phyloP scores from a whole-genome alignment of 2,329 filamentous ascomycete genomes.

The Didymella exigua region DNA sequence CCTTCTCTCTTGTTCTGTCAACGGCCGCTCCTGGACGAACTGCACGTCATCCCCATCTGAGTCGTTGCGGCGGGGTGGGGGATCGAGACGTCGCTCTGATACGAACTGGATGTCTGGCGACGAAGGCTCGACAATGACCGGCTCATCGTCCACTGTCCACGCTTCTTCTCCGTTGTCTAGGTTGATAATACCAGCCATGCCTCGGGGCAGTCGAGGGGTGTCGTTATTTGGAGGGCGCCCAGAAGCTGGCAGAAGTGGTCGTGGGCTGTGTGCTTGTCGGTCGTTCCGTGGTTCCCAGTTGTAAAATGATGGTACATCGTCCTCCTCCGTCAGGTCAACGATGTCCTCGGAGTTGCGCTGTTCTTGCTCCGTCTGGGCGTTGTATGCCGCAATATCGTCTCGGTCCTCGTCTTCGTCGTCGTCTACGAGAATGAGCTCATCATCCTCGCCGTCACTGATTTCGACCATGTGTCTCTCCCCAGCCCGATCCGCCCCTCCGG shows the following conservation, averaged over 20 bases:
- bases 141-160: constrained; percentile 25
- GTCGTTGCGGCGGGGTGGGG: constrained; percentile 15
- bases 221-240: constrained; percentile 1
- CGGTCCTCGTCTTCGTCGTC: constrained; percentile 12
- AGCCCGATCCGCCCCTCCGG: background rate
- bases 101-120: constrained; percentile 59
- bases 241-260: background rate
- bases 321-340: constrained; percentile 44
- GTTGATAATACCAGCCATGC: constrained; percentile 51
- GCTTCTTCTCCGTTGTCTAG: constrained; percentile 43
- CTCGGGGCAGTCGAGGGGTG: constrained; percentile 43
- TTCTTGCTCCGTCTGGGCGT: constrained; percentile 20
- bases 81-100: constrained; percentile 38
- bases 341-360: constrained; percentile 22
- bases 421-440: constrained; percentile 3
- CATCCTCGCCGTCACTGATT: constrained; percentile 13
- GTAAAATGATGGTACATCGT: constrained; percentile 4
- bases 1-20: constrained; percentile 29
- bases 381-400: constrained; percentile 7
- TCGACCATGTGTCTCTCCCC: constrained; percentile 5
- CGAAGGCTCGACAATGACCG: constrained; percentile 22
- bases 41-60: constrained; percentile 39
- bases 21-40: constrained; percentile 32
- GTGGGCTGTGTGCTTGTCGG: background rate
- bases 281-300: constrained; percentile 1